Conservation (phyloP, 2,329 filamentous ascomycete species). For the Pezicula radicicola region DNA sequence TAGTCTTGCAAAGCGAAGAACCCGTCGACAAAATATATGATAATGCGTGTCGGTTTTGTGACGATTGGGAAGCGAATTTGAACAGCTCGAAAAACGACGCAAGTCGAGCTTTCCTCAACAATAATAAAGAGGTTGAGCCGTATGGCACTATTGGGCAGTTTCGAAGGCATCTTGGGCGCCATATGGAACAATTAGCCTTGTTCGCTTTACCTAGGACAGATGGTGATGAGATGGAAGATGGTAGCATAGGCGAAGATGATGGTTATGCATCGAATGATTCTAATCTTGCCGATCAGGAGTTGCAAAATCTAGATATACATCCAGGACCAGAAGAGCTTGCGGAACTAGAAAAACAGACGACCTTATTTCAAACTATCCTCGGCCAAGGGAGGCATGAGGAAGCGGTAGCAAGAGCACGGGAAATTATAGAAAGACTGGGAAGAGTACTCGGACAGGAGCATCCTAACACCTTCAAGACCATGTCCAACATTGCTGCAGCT, state of each 20-base stretch:
- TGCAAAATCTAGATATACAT: too few relatives aligned
- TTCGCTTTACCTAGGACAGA: constrained; percentile 16
- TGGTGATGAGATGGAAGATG: constrained; percentile 1
- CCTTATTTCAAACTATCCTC: too few relatives aligned
- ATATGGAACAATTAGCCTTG: constrained; percentile 24
- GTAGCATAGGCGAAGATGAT: not conserved
- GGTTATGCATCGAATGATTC: too few relatives aligned
- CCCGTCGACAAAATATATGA: constrained; percentile 16
- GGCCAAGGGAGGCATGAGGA: too few relatives aligned
- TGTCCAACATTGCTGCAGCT: too few relatives aligned
- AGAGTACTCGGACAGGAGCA: too few relatives aligned
- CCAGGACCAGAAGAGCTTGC: too few relatives aligned
- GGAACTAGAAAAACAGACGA: too few relatives aligned
- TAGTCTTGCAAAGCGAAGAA: constrained; percentile 21
- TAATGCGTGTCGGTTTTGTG: constrained; percentile 26
- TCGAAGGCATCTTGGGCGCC: constrained; percentile 18
- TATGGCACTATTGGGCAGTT: constrained; percentile 16
- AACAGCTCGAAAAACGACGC: constrained; percentile 5
- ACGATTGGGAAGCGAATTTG: constrained; percentile 23
- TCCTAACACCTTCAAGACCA: too few relatives aligned
- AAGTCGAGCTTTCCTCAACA: constrained; percentile 7
- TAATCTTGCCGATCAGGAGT: too few relatives aligned
- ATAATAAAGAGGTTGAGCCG: constrained; percentile 2
- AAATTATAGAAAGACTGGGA: too few relatives aligned
- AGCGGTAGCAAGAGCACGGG: too few relatives aligned